Evolutionary conservation across 192 early-diverging fungal species (phyloP).

Genomic region (Linnemannia hyalina): DNA sequence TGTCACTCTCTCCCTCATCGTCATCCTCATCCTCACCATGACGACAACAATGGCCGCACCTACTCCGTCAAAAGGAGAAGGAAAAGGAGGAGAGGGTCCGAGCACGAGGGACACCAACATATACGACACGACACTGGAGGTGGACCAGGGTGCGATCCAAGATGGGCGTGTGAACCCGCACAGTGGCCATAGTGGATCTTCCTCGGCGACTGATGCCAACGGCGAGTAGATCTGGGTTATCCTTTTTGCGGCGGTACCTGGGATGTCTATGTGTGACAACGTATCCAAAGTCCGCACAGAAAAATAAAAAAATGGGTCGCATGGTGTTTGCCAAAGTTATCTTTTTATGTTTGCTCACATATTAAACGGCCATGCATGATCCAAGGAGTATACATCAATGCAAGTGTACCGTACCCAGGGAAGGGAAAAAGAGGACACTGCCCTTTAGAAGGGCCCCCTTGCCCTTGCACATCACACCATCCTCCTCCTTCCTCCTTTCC

Average conservation of each 20-base stretch:
- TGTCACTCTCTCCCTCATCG: not conserved
- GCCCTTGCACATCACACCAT: too few relatives aligned
- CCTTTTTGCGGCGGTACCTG: too few relatives aligned
- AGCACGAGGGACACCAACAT: conserved; percentile 1
- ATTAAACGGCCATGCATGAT: not conserved
- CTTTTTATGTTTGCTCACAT: not conserved
- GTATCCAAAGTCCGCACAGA: not conserved
- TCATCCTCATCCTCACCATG: not conserved
- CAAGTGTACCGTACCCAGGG: too few relatives aligned
- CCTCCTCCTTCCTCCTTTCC: too few relatives aligned
- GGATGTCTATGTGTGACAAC: not conserved
- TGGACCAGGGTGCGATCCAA: not conserved
- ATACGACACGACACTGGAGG: not conserved
- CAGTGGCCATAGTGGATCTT: not conserved
- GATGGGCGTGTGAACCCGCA: not conserved
- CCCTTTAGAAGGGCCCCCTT: too few relatives aligned
- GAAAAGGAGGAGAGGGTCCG: not conserved
- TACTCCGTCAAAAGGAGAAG: not conserved
- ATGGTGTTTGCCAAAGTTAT: not conserved
- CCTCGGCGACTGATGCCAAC: not conserved
- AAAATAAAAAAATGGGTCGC: not conserved
- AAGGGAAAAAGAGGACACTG: too few relatives aligned
- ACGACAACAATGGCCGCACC: not conserved
- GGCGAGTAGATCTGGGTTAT: not conserved
- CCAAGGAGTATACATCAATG: too few relatives aligned